Evolutionary conservation across 345 rosid genomes (phyloP), one percentile per base, ranked within the genome.

Genomic region (Noccaea caerulescens): DNA sequence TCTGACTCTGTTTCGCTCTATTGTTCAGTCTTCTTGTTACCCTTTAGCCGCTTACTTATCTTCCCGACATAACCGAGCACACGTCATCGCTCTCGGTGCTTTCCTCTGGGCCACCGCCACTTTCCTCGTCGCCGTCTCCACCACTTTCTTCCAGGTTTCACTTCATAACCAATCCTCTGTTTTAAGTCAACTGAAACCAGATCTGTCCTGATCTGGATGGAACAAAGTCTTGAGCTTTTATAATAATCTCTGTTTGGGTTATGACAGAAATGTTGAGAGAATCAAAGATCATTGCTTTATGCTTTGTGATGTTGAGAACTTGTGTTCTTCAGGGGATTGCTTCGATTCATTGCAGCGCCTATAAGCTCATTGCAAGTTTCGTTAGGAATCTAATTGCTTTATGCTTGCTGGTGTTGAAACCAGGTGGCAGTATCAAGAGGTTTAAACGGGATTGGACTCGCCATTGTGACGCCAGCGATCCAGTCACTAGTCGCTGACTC

Each of bases 351-450:
- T 39, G 10, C 57, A 38, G 39, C 34, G 9, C 49, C 1, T 27
- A 7, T 11, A 8, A 34, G 20, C 10, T 52, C 39, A 11, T 37
- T 57, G 23, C 61, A 44, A 68, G 23, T 10, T 45, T 12, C 14
- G 13, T 14, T 53, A 7, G 27, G 23, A 46, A 5, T 1, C 13
- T 16, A 20, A 46, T 44, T 52, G 36, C 49, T 42, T 6, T 45
- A n/a, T 30, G 18, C 18, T 50, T 60, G 55, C 43, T 33, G 6
- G 16, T 43, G 13, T 33, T 54, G 7, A 64, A 50, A 69, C 69
- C 46, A 84, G 91, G 88, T 85, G 52, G 89, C 94, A 64, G 68
- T 86, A 42, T 85, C 86, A 37, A 84, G 94, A 82, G 91, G 91
- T 16, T 74, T 88, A 45, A 88, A 86, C 44, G 89, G 91, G 63